These are phyloP conservation scores for Candida gorgasii DNA, from an alignment of 805 yeast genomes.

Conservation along the genomic window DNA sequence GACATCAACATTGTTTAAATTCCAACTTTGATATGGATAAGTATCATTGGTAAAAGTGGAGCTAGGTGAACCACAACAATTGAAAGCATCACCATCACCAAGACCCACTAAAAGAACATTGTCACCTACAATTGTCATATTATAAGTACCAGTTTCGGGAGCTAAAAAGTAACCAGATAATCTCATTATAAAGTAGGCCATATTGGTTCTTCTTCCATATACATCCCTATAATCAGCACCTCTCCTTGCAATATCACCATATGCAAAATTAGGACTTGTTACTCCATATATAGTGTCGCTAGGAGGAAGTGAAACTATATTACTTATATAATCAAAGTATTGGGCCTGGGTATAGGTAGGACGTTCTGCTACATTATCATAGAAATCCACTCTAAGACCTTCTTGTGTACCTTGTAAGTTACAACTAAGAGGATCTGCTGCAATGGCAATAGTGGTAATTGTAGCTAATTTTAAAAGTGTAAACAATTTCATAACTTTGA, in stretches of 20 bases:
- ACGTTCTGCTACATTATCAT: not conserved
- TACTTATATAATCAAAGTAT: not conserved
- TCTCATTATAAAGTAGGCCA: constrained; percentile 3
- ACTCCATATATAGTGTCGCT: constrained; percentile 4
- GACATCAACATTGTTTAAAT: not conserved
- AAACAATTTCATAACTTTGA: no score
- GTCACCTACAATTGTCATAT: constrained; percentile 3
- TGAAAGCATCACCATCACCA: constrained; percentile 8
- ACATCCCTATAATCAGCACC: not conserved
- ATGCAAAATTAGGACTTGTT: not conserved
- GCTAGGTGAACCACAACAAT: constrained; percentile 5
- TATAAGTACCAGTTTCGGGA: constrained; percentile 6
- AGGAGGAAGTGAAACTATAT: not conserved
- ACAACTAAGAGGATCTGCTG: no score
- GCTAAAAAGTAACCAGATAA: constrained; percentile 9
- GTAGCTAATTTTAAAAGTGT: no score
- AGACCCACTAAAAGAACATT: not conserved
- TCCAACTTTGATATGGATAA: no score
- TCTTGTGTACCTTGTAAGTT: not conserved
- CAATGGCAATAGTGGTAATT: no score
- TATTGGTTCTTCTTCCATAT: constrained; percentile 8
- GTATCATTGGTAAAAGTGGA: not conserved
- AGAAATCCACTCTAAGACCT: constrained; percentile 7
- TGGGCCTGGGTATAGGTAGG: not conserved
- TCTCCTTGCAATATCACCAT: not conserved